Evolutionary conservation across 2,329 filamentous ascomycete species (phyloP), one percentile per base, ranked within the genome.

Genomic region (Curvularia lunata): DNA sequence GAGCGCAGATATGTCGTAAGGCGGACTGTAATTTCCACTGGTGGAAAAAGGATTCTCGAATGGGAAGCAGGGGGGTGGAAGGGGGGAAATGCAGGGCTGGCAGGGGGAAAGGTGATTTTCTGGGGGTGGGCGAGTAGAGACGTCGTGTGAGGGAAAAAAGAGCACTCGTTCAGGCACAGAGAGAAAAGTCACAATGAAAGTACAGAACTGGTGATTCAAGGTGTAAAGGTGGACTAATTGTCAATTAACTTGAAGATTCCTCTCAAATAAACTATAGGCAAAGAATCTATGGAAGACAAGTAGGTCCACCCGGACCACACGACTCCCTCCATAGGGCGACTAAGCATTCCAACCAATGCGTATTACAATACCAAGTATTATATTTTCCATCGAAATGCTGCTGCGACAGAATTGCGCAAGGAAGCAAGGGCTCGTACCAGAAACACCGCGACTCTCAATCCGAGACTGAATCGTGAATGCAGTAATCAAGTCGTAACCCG

Each of bases 141-240:
- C 23, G 23, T 4, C 6, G 23, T 25, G 21, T 28, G 42, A 7
- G 10, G 1, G n/a, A 30, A 2, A 9, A 25, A 18, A 6, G 18
- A 18, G n/a, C 12, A 32, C 12, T 16, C 2, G 10, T 8, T 30
- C 5, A 10, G 27, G 7, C 4, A 10, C 9, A 10, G 27, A 5
- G 9, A 30, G 27, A 8, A 10, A 10, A 30, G 27, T 37, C 38
- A 40, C 38, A 4, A 9, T 21, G 10, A 19, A 19, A 16, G 21
- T 28, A 48, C 28, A 34, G 12, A 21, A 16, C 0, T 3, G 5
- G 9, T 23, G 2, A 23, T 23, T 21, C 18, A 37, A 32, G 25
- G 74, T 97, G 80, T n/a, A 34, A 69, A 58, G 62, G 68, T 66
- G 64, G 59, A 70, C 67, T 62, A 69, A 69, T 69, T 71, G 72